A percentile compares a stretch with the other conserved stretches of the same genome.
phyloP scores from a whole-genome alignment of 2,329 filamentous ascomycete genomes.

The Alternaria atra region DNA sequence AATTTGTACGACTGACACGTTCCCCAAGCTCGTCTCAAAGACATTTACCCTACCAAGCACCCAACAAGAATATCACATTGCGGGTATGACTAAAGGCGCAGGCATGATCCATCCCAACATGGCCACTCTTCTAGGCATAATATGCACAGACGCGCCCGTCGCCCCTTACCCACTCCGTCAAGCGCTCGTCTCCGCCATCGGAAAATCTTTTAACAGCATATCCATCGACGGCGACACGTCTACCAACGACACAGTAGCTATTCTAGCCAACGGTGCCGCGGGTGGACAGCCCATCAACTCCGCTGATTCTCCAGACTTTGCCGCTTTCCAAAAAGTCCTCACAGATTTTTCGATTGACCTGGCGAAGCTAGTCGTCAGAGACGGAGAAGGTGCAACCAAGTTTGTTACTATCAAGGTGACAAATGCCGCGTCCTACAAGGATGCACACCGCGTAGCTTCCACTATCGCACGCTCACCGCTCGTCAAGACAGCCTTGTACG shows the following conservation, averaged over 20 bases:
- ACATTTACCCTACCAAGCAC: constrained; percentile 86
- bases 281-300: constrained; percentile 72
- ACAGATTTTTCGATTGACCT: constrained; percentile 83
- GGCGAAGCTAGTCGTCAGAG: constrained; percentile 90
- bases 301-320: constrained; percentile 68
- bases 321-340: constrained; percentile 74
- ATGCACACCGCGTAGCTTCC: constrained; percentile 81
- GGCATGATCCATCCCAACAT: constrained; percentile 99
- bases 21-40: constrained; percentile 90
- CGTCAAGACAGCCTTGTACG: constrained; percentile 97
- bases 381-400: constrained; percentile 97
- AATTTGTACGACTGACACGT: constrained; percentile 98
- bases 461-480: constrained; percentile 91
- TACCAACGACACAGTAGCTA: constrained; percentile 93
- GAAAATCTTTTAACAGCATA: constrained; percentile 94
- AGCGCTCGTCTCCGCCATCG: constrained; percentile 77
- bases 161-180: constrained; percentile 71
- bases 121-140: constrained; percentile 90
- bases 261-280: constrained; percentile 94
- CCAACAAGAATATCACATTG: constrained; percentile 80
- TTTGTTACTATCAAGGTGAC: constrained; percentile 92
- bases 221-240: constrained; percentile 97
- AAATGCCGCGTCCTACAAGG: constrained; percentile 73
- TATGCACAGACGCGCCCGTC: constrained; percentile 91
- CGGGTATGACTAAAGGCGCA: constrained; percentile 96